Conservation (phyloP, 495 filamentous ascomycete species). For the Baudoinia panamericana region DNA sequence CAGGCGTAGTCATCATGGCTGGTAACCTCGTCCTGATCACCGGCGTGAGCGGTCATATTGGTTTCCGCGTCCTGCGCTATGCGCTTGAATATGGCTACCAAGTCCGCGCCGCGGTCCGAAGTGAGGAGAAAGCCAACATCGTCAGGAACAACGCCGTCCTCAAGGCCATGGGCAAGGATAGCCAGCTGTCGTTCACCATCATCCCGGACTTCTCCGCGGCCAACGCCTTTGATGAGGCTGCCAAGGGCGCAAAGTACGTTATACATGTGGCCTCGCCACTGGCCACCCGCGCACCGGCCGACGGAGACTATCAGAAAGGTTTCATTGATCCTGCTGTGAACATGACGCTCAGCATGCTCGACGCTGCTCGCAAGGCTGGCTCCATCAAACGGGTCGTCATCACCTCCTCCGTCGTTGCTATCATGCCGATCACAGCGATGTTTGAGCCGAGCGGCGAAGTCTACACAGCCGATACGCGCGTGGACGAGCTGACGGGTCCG, state of each 20-base stretch:
- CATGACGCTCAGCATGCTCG: conserved; percentile 29
- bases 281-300: conserved; percentile 11
- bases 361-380: conserved; percentile 27
- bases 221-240: conserved; percentile 35
- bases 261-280: conserved; percentile 42
- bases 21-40: conserved; percentile 27
- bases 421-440: conserved; percentile 19
- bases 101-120: conserved; percentile 37
- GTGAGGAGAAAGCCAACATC: conserved; percentile 20
- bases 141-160: conserved; percentile 18
- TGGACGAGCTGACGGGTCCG: neutral
- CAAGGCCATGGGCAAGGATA: conserved; percentile 15
- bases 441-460: no score
- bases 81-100: conserved; percentile 22
- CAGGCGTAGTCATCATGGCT: conserved; percentile 8
- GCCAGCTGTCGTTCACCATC: conserved; percentile 30
- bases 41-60: conserved; percentile 29
- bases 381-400: conserved; percentile 34
- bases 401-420: conserved; percentile 31
- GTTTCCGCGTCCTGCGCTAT: conserved; percentile 24
- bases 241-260: conserved; percentile 36
- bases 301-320: conserved; percentile 16
- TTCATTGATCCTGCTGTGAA: conserved; percentile 31
- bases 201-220: conserved; percentile 37
- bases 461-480: neutral